phyloP scores from a whole-genome alignment of 169 alveolate species.

The Eimeria brunetti region DNA sequence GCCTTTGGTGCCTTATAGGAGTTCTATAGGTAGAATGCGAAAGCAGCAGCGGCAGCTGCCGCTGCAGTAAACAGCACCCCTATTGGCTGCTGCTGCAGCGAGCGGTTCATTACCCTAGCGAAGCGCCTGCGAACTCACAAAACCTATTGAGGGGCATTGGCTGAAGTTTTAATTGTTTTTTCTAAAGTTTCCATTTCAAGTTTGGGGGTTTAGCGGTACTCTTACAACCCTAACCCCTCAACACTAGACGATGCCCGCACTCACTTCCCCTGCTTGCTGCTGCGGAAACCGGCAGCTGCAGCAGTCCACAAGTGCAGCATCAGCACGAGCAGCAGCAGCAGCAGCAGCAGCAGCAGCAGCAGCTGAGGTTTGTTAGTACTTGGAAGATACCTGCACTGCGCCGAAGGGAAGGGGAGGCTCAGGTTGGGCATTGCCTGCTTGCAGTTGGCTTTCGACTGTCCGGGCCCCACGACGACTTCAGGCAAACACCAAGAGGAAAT shows the following conservation, averaged over 20 bases:
- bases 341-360: not conserved
- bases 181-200: too few species aligned
- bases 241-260: not conserved
- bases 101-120: constrained; percentile 28
- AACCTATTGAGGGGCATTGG: not conserved
- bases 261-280: not conserved
- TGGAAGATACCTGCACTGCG: constrained; percentile 69
- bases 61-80: not conserved
- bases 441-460: constrained; percentile 58
- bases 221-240: too few species aligned
- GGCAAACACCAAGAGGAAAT: constrained; percentile 43
- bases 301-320: not conserved
- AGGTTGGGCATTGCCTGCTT: constrained; percentile 46
- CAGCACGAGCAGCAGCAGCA: not conserved
- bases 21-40: not conserved
- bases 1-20: not conserved
- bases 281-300: not conserved
- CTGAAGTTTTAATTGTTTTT: too few species aligned
- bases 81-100: not conserved
- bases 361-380: not conserved
- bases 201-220: too few species aligned
- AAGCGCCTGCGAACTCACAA: constrained; percentile 46
- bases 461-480: constrained; percentile 40
- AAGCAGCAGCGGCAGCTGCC: not conserved
- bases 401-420: constrained; percentile 60